Conservation (phyloP, 768 basidiomycete genomes). For the Hypholoma fasciculare region DNA sequence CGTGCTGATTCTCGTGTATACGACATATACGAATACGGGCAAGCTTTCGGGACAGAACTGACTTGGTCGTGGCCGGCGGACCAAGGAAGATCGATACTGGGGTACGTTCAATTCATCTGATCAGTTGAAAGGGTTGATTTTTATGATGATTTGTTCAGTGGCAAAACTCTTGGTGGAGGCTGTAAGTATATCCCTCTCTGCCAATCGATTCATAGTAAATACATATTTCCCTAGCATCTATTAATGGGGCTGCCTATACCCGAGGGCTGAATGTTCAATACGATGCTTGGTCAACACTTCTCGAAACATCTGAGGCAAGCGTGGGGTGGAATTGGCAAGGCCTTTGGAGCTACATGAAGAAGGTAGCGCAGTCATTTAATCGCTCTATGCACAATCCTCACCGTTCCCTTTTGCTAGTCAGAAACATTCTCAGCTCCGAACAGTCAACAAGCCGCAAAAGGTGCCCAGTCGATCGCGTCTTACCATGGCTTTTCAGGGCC, state of each 20-base stretch:
- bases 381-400: not conserved
- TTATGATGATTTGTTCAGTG: slow-evolving; percentile 24
- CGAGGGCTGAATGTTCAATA: slow-evolving; percentile 45
- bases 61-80: slow-evolving; percentile 50
- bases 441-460: slow-evolving; percentile 41
- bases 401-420: slow-evolving; percentile 27
- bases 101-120: slow-evolving; percentile 27
- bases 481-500: slow-evolving; percentile 57
- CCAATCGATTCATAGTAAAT: too few species aligned
- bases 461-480: slow-evolving; percentile 42
- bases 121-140: not conserved
- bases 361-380: slow-evolving; percentile 26
- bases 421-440: slow-evolving; percentile 51
- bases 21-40: slow-evolving; percentile 44
- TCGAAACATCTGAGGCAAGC: slow-evolving; percentile 38
- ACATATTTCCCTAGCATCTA: slow-evolving; percentile 31
- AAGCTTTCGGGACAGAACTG: slow-evolving; percentile 40
- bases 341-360: slow-evolving; percentile 46
- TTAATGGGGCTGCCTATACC: slow-evolving; percentile 49
- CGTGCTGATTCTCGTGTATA: slow-evolving; percentile 43
- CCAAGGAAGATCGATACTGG: slow-evolving; percentile 36
- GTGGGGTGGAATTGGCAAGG: slow-evolving; percentile 50
- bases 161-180: slow-evolving; percentile 47
- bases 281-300: slow-evolving; percentile 38
- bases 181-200: slow-evolving; percentile 20